Evolutionary conservation across 257 asterid genomes (phyloP).

Genomic region (Nicotiana otophora): DNA sequence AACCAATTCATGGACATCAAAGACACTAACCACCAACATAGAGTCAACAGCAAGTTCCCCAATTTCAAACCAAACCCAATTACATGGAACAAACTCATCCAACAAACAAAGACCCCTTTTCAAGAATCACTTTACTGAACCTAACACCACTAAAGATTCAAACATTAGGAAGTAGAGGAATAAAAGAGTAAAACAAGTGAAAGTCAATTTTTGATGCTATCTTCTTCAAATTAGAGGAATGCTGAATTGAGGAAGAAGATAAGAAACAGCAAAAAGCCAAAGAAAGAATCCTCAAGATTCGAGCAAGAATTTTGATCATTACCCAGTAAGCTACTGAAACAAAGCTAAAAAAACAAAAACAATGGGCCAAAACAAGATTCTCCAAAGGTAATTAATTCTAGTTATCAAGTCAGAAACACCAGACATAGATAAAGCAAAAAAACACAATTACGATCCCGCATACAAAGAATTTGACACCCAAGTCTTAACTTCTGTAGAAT

Average conservation of each 20-base stretch:
- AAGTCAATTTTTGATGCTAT: slow-evolving; percentile 17
- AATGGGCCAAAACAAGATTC: slow-evolving; percentile 53
- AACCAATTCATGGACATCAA: slow-evolving; percentile 66
- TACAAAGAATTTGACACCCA: not conserved
- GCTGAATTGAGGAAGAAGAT: slow-evolving; percentile 23
- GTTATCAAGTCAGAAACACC: slow-evolving; percentile 14
- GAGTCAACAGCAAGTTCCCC: slow-evolving; percentile 64
- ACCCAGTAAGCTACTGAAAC: slow-evolving; percentile 41
- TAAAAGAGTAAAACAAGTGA: not conserved
- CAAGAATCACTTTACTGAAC: not conserved
- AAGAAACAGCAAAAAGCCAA: slow-evolving; percentile 23
- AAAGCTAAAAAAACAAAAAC: slow-evolving; percentile 26
- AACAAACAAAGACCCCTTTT: slow-evolving; percentile 1
- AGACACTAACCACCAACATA: slow-evolving; percentile 68
- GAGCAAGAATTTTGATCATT: slow-evolving; percentile 28
- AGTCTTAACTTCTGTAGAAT: not conserved
- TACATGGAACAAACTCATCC: slow-evolving; percentile 77
- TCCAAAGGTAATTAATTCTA: slow-evolving; percentile 21
- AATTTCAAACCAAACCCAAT: slow-evolving; percentile 79
- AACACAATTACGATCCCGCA: not conserved
- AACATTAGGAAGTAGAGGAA: slow-evolving; percentile 13
- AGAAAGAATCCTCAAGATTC: slow-evolving; percentile 32
- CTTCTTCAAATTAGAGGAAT: slow-evolving; percentile 31
- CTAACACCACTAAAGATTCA: slow-evolving; percentile 14
- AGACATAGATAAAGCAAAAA: slow-evolving; percentile 8